phyloP scores from a whole-genome alignment of 805 yeast genomes.

The Saturnispora quitensis region DNA sequence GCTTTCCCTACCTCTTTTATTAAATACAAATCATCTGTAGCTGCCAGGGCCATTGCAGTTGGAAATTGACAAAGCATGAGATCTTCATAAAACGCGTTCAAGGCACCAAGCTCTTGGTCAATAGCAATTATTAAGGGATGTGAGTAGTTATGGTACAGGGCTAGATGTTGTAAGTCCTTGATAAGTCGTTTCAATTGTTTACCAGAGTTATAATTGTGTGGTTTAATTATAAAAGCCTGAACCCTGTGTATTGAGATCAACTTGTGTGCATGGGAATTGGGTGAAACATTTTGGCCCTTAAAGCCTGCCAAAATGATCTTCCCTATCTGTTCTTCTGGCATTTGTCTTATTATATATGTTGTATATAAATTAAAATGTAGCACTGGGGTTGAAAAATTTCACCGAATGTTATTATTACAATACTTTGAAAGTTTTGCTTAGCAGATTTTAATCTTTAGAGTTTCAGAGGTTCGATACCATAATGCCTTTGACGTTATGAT shows the following conservation, averaged over 20 bases:
- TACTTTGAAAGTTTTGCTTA: not conserved
- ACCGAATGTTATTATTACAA: not conserved
- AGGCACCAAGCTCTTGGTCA: slow-evolving; percentile 59
- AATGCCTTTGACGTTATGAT: not conserved
- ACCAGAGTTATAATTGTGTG: slow-evolving; percentile 42
- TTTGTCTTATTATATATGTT: not conserved
- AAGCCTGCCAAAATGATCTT: slow-evolving; percentile 54
- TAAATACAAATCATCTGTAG: slow-evolving; percentile 40
- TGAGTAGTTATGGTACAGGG: slow-evolving; percentile 39
- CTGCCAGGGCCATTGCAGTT: slow-evolving; percentile 56
- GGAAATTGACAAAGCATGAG: slow-evolving; percentile 48
- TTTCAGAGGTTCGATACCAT: too few species aligned
- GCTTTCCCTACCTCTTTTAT: slow-evolving; percentile 47
- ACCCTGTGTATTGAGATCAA: slow-evolving; percentile 43
- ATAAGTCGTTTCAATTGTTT: slow-evolving; percentile 41
- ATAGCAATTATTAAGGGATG: slow-evolving; percentile 48
- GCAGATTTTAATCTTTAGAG: not conserved
- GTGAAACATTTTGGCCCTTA: slow-evolving; percentile 43
- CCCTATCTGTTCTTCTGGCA: slow-evolving; percentile 25
- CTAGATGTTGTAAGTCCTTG: slow-evolving; percentile 46
- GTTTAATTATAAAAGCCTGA: slow-evolving; percentile 42
- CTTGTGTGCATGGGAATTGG: slow-evolving; percentile 36
- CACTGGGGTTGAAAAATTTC: not conserved
- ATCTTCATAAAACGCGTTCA: slow-evolving; percentile 48
- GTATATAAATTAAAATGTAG: not conserved